Evolutionary conservation across 2,329 filamentous ascomycete genomes (phyloP), one percentile per base, ranked within the genome.

Genomic region (Alternaria alternata): DNA sequence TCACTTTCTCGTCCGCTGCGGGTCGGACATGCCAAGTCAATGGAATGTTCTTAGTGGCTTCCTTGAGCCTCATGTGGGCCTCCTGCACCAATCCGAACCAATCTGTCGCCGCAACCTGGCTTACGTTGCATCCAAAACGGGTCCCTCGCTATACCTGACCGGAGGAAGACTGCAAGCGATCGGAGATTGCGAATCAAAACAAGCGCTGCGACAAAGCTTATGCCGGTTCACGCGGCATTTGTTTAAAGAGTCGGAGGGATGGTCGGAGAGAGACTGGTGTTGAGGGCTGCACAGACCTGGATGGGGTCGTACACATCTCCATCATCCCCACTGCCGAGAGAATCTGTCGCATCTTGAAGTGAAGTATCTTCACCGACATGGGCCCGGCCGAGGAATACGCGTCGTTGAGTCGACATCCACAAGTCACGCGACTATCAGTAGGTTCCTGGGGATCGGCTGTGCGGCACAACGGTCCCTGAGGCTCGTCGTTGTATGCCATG

Each of bases 301-400:
- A 56, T 48, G 43, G 56, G 36, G 38, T 51, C 46, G 49, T 56
- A 38, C 38, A 18, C 44, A 46, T 57, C 57, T 38, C 38, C 51
- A 43, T 32, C 30, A 30, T 59, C 63, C 55, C 60, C 60, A 65
- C 63, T 48, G 54, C 58, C 61, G 39, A 55, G 57, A 59, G 44
- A 36, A 26, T 48, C 54, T 28, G 59, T 54, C 22, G 34, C 54
- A 51, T 20, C 36, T 32, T 47, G 22, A 26, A 41, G 49, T 51
- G 39, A 59, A 58, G 41, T 55, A 56, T 49, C 39, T 52, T 46
- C 38, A 57, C 60, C 62, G 62, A 57, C 36, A 54, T 55, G 39
- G 46, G 41, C 32, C 57, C 53, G 52, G 51, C 32, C 18, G 24
- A 24, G 41, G 52, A 39, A 22, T 43, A 53, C 43, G 42, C 47